A percentile compares a stretch with the other conserved stretches of the same genome.
Evolutionary conservation across 495 filamentous ascomycete species (phyloP).

Genomic region (Tuber melanosporum): DNA sequence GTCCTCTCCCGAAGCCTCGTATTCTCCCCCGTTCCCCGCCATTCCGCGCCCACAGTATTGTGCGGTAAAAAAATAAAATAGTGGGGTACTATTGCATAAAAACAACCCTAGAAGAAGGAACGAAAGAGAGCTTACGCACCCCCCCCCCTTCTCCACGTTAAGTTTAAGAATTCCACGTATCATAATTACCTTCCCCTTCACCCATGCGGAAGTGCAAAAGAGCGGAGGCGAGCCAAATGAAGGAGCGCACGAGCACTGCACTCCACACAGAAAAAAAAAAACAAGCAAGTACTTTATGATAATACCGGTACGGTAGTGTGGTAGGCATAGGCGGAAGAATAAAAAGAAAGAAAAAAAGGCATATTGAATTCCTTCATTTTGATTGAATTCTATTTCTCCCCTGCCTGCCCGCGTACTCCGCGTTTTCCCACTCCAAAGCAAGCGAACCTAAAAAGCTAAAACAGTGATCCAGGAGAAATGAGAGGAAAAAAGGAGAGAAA

Average conservation of each 20-base stretch:
- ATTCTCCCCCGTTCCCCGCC: neutral
- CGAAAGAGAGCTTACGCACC: neutral
- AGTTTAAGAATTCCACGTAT: slow-evolving; percentile 5
- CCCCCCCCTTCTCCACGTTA: neutral
- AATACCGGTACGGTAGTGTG: neutral
- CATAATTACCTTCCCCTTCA: neutral
- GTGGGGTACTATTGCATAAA: neutral
- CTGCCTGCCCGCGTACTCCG: neutral
- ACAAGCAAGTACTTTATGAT: neutral
- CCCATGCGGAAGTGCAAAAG: neutral
- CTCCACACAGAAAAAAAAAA: neutral
- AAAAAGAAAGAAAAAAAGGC: neutral
- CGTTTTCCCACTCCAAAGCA: neutral
- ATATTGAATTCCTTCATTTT: neutral
- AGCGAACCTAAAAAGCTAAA: neutral
- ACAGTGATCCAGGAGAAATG: neutral
- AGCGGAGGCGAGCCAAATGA: neutral
- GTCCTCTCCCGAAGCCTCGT: neutral
- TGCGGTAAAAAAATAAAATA: neutral
- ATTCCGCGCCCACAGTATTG: neutral
- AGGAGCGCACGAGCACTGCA: neutral
- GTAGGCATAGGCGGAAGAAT: neutral
- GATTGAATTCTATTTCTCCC: neutral
- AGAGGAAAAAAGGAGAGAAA: neutral
- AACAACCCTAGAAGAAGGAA: neutral